These are phyloP conservation scores for Tuber melanosporum DNA, from an alignment of 495 filamentous ascomycete genomes.

Conservation along the genomic window DNA sequence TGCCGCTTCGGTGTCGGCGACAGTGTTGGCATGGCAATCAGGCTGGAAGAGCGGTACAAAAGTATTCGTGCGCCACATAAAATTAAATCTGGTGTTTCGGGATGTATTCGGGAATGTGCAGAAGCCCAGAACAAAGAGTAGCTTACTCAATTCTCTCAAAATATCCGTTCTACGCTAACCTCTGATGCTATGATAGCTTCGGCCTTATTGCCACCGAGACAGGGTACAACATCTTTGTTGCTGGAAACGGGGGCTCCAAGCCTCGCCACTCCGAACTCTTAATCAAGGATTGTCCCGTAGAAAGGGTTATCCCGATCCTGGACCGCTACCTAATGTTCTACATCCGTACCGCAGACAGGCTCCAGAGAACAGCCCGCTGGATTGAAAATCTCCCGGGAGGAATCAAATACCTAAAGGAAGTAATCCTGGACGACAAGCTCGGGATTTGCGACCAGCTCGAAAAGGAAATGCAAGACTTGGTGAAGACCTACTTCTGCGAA, in stretches of 20 bases:
- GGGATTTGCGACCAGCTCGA: slow-evolving; percentile 84
- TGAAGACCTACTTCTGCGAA: slow-evolving; percentile 88
- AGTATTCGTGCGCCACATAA: slow-evolving; percentile 86
- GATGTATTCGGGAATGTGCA: slow-evolving; percentile 89
- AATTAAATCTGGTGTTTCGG: slow-evolving; percentile 86
- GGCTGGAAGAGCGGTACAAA: slow-evolving; percentile 92
- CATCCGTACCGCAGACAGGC: slow-evolving; percentile 90
- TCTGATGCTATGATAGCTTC: slow-evolving; percentile 47
- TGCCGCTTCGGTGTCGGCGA: slow-evolving; percentile 90
- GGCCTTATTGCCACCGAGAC: slow-evolving; percentile 92
- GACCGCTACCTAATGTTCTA: slow-evolving; percentile 95
- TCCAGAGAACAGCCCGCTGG: slow-evolving; percentile 91
- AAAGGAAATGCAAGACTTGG: slow-evolving; percentile 80
- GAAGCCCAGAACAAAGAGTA: slow-evolving; percentile 95
- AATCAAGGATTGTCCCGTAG: slow-evolving; percentile 80
- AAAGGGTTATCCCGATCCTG: slow-evolving; percentile 77
- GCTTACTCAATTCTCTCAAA: slow-evolving; percentile 31
- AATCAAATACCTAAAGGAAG: slow-evolving; percentile 73
- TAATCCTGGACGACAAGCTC: slow-evolving; percentile 81
- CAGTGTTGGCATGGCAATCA: slow-evolving; percentile 93
- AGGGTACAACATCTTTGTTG: slow-evolving; percentile 92
- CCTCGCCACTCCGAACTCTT: slow-evolving; percentile 82
- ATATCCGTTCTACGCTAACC: neutral
- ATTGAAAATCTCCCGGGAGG: slow-evolving; percentile 82
- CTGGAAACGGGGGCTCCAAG: slow-evolving; percentile 85